Evolutionary conservation across 106 monocot genomes (phyloP), one percentile per base, ranked within the genome.

Genomic region (Phalaenopsis equestris): DNA sequence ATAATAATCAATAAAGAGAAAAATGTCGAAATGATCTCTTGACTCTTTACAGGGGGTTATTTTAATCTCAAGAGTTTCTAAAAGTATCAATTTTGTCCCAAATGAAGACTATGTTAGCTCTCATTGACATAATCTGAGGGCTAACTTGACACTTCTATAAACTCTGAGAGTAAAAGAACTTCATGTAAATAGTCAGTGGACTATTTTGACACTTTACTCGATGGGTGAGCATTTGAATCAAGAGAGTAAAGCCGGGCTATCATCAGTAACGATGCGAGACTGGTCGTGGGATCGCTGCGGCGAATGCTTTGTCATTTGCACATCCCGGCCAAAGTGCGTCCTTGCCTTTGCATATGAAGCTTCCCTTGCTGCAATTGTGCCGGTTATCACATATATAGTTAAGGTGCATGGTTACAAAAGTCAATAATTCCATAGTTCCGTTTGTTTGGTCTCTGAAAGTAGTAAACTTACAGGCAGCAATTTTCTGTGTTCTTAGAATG

Each of bases 331-430:
- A 36, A 80, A 86, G 11, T 90, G 72, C 0, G 94, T 99, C 67
- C 89, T 83, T 56, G 94, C 83, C 79, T 92, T 94, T 8, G 98
- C 98, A 90, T 99, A 99, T 38, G 98, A 91, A 79, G 94, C 98
- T 74, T 95, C 94, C 78, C 98, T 94, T 56, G 92, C 98, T 99
- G 86, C 76, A 85, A 78, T 8, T 67, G 2, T 48, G 52, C 12
- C 47, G 19, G 19, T 74, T n/a, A 64, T 21, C 64, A 24, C 64
- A 65, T 30, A 65, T 61, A 65, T 8, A 65, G 8, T 65, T 65
- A 24, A 65, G 10, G n/a, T 6, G 8, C n/a, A 65, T 10, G 14
- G 48, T 10, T 48, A 48, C 48, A 48, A 5, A 6, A 61, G 21
- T 65, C n/a, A 65, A 65, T 65, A 72, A 7, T 72, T 72, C 14